Evolutionary conservation across 768 basidiomycete species (phyloP), one percentile per base, ranked within the genome.

Genomic region (Tephrocybe sp.): DNA sequence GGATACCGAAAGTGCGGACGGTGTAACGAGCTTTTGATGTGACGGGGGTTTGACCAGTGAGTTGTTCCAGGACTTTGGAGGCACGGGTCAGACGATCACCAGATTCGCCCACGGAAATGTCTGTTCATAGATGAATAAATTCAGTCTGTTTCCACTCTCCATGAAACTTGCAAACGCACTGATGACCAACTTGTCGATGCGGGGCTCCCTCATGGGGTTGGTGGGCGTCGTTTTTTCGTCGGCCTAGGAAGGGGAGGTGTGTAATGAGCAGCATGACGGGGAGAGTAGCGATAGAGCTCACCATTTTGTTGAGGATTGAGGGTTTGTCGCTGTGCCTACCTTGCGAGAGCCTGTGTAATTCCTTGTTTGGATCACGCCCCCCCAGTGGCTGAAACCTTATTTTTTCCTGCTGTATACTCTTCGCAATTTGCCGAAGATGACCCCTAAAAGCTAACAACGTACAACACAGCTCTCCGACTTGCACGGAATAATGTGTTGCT

Each of bases 21-120:
- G 97, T 98, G 88, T 95, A 98, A 60, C 97, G 91, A 55, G 95
- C 97, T 82, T 98, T 99, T 69, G 94, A 97, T 61, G 94, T 97
- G 62, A 99, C 95, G 66, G 95, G 95, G 41, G 95, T 91, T 80
- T 99, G 95, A 62, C 95, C 95, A 61, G 95, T 99, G 56, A 99
- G 87, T 74, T 99, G 95, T 75, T 99, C 95, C 63, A 99, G 79
- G 61, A 98, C 95, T 76, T 99, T 99, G 69, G 95, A 94, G 44
- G 95, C 95, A 77, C 95, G 90, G 60, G 95, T 99, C 64, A 98
- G 80, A 68, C 95, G 83, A 83, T 99, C 95, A 75, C 95, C 95
- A 63, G 94, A 97, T 80, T 98, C 97, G 69, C 97, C 97, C 64
- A 99, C 97, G 63, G 94, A 97, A 75, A 99, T 99, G 86, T 99